phyloP scores from a whole-genome alignment of 2,329 filamentous ascomycete genomes.

The Cladophialophora bantiana region DNA sequence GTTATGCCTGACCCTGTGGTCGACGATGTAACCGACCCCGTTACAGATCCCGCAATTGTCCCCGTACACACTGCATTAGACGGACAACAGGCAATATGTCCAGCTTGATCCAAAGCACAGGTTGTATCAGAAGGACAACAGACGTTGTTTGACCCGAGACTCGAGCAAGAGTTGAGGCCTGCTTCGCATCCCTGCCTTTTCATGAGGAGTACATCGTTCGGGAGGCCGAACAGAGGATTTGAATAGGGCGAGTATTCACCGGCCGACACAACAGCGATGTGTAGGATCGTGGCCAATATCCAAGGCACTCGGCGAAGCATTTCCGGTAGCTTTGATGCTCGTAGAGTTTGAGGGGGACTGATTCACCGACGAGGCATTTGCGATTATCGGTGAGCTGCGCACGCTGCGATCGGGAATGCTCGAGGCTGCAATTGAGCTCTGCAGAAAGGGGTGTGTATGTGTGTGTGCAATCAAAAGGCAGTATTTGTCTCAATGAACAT shows the following conservation, averaged over 20 bases:
- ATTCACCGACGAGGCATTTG: slow-evolving; percentile 32
- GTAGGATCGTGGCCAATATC: slow-evolving; percentile 17
- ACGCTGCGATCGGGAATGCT: neutral
- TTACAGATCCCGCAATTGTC: slow-evolving; percentile 47
- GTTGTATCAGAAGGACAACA: slow-evolving; percentile 63
- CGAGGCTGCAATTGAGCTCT: neutral
- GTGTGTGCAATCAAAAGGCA: neutral
- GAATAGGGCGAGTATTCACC: slow-evolving; percentile 33
- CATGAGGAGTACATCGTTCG: slow-evolving; percentile 33
- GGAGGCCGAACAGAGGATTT: slow-evolving; percentile 31
- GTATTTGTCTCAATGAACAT: slow-evolving; percentile 2
- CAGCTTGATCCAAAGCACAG: slow-evolving; percentile 63
- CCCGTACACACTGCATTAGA: slow-evolving; percentile 65
- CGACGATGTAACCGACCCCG: slow-evolving; percentile 28
- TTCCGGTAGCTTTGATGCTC: slow-evolving; percentile 9
- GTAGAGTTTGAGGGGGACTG: slow-evolving; percentile 2
- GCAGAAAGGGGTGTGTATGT: neutral
- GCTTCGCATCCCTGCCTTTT: slow-evolving; percentile 54
- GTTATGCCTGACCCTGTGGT: slow-evolving; percentile 37
- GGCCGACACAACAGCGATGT: slow-evolving; percentile 12
- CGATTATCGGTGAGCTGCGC: neutral
- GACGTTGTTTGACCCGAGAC: slow-evolving; percentile 59
- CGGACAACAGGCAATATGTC: slow-evolving; percentile 69
- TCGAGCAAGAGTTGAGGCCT: slow-evolving; percentile 61
- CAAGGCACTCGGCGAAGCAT: slow-evolving; percentile 26